Conservation (phyloP, 768 basidiomycete species). For the Mycena crocata region DNA sequence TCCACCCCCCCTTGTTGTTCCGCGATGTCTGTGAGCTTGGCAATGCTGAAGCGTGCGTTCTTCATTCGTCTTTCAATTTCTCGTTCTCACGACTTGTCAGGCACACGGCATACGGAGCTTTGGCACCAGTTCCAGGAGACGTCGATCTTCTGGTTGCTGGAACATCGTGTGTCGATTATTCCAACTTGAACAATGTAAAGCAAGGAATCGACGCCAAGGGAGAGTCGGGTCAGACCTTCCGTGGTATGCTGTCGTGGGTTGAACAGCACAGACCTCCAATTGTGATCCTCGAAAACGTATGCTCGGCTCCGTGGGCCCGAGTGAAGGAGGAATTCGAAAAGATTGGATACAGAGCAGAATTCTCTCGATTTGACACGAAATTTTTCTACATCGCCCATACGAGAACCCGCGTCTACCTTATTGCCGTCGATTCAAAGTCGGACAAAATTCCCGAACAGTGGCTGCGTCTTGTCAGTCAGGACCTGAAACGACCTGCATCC, state of each 20-base stretch:
- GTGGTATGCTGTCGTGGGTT: slow-evolving; percentile 96
- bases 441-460: slow-evolving; percentile 76
- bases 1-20: slow-evolving; percentile 91
- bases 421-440: slow-evolving; percentile 77
- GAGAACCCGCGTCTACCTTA: slow-evolving; percentile 87
- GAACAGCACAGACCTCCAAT: slow-evolving; percentile 86
- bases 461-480: slow-evolving; percentile 67
- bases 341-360: slow-evolving; percentile 80
- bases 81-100: slow-evolving; percentile 52
- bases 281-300: slow-evolving; percentile 97
- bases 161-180: slow-evolving; percentile 97
- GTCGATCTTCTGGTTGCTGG: slow-evolving; percentile 93
- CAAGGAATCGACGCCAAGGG: slow-evolving; percentile 91
- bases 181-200: slow-evolving; percentile 93
- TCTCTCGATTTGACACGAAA: slow-evolving; percentile 83
- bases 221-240: slow-evolving; percentile 93
- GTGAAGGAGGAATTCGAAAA: slow-evolving; percentile 83
- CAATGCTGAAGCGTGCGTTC: slow-evolving; percentile 71
- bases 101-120: slow-evolving; percentile 91
- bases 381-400: slow-evolving; percentile 96
- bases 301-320: slow-evolving; percentile 85
- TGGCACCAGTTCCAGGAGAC: slow-evolving; percentile 88
- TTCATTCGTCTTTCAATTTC: slow-evolving; percentile 6
- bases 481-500: slow-evolving; percentile 86
- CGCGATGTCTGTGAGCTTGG: slow-evolving; percentile 95